Evolutionary conservation across 2,329 filamentous ascomycete species (phyloP), one percentile per base, ranked within the genome.

Genomic region (Fusarium sp.): DNA sequence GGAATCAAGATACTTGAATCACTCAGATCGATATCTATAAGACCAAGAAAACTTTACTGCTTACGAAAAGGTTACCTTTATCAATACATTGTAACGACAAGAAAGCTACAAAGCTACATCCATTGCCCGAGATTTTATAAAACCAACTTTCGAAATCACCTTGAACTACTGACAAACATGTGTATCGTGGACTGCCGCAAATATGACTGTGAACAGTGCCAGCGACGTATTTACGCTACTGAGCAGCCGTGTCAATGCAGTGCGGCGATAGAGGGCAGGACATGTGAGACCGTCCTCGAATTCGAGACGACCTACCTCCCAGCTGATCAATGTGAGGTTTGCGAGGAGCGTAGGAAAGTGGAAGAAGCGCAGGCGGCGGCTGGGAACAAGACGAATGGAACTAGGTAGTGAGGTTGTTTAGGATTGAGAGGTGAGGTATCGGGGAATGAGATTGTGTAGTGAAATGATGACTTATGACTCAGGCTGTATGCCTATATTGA

Each of bases 191-290:
- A 46, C 12, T 53, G 36, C n/a, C 63, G 42, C 14, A 68, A 57
- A 28, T 68, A 56, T 46, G 65, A 68, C 51, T 68, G 65, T 30
- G 51, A 47, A 26, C 45, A 54, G 34, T 68, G 65, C 19, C 65
- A 68, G 20, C 47, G 60, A 42, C 55, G 50, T 50, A 46, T 68
- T 24, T 17, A 36, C 14, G 46, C 47, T 20, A 47, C 47, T 20
- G 53, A 68, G 47, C 49, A 50, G 38, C 52, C 44, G 20, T 23
- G 34, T 7, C 23, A 43, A 9, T 70, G 68, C 42, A 15, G 26
- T 5, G 44, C 26, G 6, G 44, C 28, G 9, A 50, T 14, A 14
- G 34, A 26, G 9, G 52, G 52, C 7, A 47, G 39, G 12, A 40
- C 32, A 20, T 70, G 67, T 52, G 55, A 50, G 24, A 39, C 28